A percentile compares a stretch with the other conserved stretches of the same genome.
phyloP scores from a whole-genome alignment of 2,329 filamentous ascomycete genomes.

The Teratosphaeria gauchensis region DNA sequence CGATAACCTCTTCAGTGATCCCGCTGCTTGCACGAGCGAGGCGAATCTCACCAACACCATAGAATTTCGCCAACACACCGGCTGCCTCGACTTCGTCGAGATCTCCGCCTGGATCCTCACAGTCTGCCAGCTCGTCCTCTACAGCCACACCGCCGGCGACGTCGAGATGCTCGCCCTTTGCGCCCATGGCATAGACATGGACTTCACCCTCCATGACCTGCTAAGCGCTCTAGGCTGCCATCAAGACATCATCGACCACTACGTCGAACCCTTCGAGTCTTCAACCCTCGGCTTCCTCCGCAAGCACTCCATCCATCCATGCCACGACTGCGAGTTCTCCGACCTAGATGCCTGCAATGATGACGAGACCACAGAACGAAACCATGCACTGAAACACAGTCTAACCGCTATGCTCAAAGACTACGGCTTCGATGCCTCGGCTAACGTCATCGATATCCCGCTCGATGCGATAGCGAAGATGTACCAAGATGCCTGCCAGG shows the following conservation, averaged over 20 bases:
- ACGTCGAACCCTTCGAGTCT: neutral
- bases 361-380: neutral
- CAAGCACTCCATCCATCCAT: neutral
- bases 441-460: neutral
- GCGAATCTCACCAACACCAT: conserved; percentile 10
- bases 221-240: neutral
- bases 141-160: neutral
- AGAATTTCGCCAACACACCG: conserved; percentile 24
- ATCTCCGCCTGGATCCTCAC: conserved; percentile 15
- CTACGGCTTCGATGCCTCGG: neutral
- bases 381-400: neutral
- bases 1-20: conserved; percentile 9
- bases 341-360: neutral
- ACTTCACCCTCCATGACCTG: neutral
- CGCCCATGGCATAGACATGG: neutral
- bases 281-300: neutral
- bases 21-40: neutral
- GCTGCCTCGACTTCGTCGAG: conserved; percentile 13
- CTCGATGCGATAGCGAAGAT: neutral
- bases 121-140: neutral
- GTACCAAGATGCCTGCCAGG: neutral
- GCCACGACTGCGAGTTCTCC: neutral
- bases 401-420: neutral
- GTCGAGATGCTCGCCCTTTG: conserved; percentile 1
- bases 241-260: neutral